Conservation (phyloP, 768 basidiomycete genomes). For the Suillus tomentosus region DNA sequence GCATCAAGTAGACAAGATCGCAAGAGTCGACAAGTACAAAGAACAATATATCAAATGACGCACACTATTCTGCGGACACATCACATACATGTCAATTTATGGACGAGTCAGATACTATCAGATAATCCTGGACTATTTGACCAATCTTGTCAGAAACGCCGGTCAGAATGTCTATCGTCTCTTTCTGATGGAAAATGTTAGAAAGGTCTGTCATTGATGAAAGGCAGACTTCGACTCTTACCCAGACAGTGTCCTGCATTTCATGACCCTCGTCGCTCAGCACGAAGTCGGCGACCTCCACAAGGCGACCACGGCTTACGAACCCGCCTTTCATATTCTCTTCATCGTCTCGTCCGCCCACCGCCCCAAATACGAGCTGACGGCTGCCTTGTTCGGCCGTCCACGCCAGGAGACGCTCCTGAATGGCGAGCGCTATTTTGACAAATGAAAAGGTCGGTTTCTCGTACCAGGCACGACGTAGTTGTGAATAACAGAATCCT, state of each 20-base stretch:
- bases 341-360: constrained; percentile 26
- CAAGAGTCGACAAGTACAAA: no score
- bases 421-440: neutral
- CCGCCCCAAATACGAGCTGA: constrained; percentile 34
- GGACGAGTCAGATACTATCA: neutral
- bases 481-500: constrained; percentile 33
- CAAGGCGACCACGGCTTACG: constrained; percentile 16
- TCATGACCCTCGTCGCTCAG: constrained; percentile 30
- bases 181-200: constrained; percentile 14
- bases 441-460: neutral
- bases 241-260: constrained; percentile 38
- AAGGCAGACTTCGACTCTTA: constrained; percentile 17
- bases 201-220: no score
- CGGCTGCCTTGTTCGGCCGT: constrained; percentile 37
- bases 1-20: no score
- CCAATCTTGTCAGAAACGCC: constrained; percentile 16
- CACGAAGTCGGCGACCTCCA: constrained; percentile 36
- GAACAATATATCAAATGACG: neutral
- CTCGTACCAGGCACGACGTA: constrained; percentile 17
- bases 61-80: no score
- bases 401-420: constrained; percentile 19
- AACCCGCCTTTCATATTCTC: constrained; percentile 25
- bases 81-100: neutral
- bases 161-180: constrained; percentile 24
- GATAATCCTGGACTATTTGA: constrained; percentile 19